These are phyloP conservation scores for Chalciporus piperatus DNA, from an alignment of 768 basidiomycete genomes.

Conservation along the genomic window DNA sequence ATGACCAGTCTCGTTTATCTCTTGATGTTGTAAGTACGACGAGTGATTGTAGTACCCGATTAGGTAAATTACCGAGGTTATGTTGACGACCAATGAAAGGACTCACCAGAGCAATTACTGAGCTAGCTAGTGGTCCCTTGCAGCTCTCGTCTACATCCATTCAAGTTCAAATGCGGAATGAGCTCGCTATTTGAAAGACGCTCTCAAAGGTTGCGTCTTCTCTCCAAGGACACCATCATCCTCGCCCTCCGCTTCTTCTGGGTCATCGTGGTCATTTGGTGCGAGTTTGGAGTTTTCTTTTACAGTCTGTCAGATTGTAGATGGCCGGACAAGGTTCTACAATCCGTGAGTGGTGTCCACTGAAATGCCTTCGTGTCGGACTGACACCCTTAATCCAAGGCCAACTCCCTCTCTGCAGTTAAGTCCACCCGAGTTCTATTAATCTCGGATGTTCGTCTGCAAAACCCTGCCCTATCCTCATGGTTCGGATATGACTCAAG, in stretches of 20 bases:
- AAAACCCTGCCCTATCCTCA: slow-evolving; percentile 36
- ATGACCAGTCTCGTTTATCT: neutral
- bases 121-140: too few relatives aligned
- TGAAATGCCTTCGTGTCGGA: neutral
- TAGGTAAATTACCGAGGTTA: slow-evolving; percentile 6
- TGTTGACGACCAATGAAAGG: slow-evolving; percentile 8
- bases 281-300: slow-evolving; percentile 58
- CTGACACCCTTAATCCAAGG: slow-evolving; percentile 11
- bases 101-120: neutral
- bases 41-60: neutral
- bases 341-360: slow-evolving; percentile 21
- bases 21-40: slow-evolving; percentile 16
- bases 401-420: slow-evolving; percentile 5
- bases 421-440: slow-evolving; percentile 59
- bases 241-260: slow-evolving; percentile 50
- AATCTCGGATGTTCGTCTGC: slow-evolving; percentile 67
- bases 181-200: slow-evolving; percentile 29
- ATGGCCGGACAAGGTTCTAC: slow-evolving; percentile 50
- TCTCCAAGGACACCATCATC: slow-evolving; percentile 32
- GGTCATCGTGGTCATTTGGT: slow-evolving; percentile 61
- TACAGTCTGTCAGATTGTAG: slow-evolving; percentile 56
- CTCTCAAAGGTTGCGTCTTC: slow-evolving; percentile 20
- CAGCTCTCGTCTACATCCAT: neutral
- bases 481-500: slow-evolving; percentile 46
- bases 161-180: slow-evolving; percentile 27